Evolutionary conservation across 331 rosid genomes (phyloP), one percentile per base, ranked within the genome.

Genomic region (Arachis monticola): DNA sequence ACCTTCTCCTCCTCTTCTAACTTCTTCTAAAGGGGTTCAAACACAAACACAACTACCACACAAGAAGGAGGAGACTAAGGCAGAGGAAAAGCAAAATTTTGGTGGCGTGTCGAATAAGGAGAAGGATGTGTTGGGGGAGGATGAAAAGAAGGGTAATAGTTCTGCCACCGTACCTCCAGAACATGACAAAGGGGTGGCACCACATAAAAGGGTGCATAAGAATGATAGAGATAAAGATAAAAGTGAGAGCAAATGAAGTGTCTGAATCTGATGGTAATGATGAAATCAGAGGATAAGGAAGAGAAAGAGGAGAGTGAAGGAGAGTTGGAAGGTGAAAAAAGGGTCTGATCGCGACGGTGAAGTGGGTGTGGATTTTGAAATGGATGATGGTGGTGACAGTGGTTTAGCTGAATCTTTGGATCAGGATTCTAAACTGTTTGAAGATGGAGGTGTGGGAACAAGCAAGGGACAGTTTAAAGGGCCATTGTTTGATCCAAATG

Each of bases 401-500:
- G 84, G 71, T 61, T 74, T 82, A 74, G 78, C 48, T 69, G 97
- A 92, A 58, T 64, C 78, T 12, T 83, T 67, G 65, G 91, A 90
- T 88, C 82, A 62, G 67, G 92, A 88, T 63, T 81, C 82, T 22
- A 90, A 83, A 85, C 71, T 27, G 77, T 55, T 79, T 78, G 95
- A 89, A 41, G 89, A 87, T 78, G 91, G 70, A n/a, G 67, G 67
- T 53, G 67, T 47, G 13, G 75, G 84, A 75, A 72, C 73, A 79
- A 77, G 60, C 80, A 84, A 70, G 80, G 81, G 68, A 56, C 92
- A 87, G 82, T 60, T 64, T 11, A 90, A 81, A 75, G 99, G 97
- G 60, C 96, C 97, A 4, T 69, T 94, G 81, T 92, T 94, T 81
- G 88, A 94, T 83, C 87, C 92, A 10, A 90, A 90, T 79, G 87